Percentiles rank a stretch among this genome's conserved stretches.
Conservation (phyloP, 2,329 filamentous ascomycete genomes). For the Cercospora canescens region DNA sequence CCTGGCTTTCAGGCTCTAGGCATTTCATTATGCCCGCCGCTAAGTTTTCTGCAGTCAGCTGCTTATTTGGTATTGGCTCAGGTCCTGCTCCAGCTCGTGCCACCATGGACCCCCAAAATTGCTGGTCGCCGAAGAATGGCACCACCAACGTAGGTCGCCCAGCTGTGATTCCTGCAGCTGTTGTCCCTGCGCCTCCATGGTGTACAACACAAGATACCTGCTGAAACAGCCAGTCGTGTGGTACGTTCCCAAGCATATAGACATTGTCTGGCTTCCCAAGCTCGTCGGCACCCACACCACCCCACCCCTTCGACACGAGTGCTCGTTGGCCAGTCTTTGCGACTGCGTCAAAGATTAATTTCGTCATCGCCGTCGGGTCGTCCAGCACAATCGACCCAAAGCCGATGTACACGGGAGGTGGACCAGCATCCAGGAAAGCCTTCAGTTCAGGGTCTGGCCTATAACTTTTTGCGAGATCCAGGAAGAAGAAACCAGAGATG, state of each 20-base stretch:
- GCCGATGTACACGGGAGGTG: constrained; percentile 77
- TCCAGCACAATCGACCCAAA: constrained; percentile 83
- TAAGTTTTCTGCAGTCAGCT: constrained; percentile 47
- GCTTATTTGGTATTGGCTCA: constrained; percentile 48
- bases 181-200: constrained; percentile 61
- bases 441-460: constrained; percentile 65
- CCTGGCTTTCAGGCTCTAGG: constrained; percentile 40
- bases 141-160: constrained; percentile 56
- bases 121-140: constrained; percentile 60
- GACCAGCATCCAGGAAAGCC: constrained; percentile 66
- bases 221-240: constrained; percentile 61
- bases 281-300: constrained; percentile 44
- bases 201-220: constrained; percentile 58
- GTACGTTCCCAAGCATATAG: constrained; percentile 56
- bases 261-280: constrained; percentile 44
- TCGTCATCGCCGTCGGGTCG: constrained; percentile 69
- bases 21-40: constrained; percentile 49
- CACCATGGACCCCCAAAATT: constrained; percentile 58
- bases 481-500: constrained; percentile 75
- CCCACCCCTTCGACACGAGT: constrained; percentile 58
- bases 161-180: constrained; percentile 54
- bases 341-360: constrained; percentile 71
- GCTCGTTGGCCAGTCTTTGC: constrained; percentile 52
- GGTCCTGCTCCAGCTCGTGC: constrained; percentile 52
- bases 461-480: constrained; percentile 66